Conservation (phyloP, 2,329 filamentous ascomycete species). For the Hirsutella minnesotensis region DNA sequence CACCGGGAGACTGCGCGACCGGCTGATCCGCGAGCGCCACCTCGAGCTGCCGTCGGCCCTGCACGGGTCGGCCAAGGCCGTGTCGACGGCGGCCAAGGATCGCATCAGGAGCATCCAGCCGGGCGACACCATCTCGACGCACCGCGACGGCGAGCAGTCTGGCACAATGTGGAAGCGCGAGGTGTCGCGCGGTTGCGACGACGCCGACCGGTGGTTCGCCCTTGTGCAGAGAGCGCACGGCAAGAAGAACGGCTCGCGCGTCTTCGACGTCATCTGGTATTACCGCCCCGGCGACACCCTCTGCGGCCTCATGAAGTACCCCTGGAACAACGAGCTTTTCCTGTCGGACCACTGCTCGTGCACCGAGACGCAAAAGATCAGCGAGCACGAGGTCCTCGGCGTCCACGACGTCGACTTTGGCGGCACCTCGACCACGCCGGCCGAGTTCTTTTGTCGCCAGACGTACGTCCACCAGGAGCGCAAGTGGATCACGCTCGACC, state of each 20-base stretch:
- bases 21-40: constrained; percentile 14
- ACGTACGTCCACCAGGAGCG: constrained; percentile 50
- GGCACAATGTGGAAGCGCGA: constrained; percentile 45
- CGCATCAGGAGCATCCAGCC: constrained; percentile 22
- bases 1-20: constrained; percentile 15
- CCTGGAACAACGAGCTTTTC: constrained; percentile 62
- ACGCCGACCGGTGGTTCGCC: constrained; percentile 54
- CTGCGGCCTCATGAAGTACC: constrained; percentile 56
- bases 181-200: constrained; percentile 25
- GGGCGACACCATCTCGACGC: constrained; percentile 38
- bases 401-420: constrained; percentile 49
- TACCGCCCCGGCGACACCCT: constrained; percentile 62
- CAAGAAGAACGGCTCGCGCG: constrained; percentile 19
- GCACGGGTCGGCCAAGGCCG: constrained; percentile 10
- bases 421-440: constrained; percentile 29
- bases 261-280: constrained; percentile 61
- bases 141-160: constrained; percentile 30
- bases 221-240: constrained; percentile 49
- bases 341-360: constrained; percentile 69
- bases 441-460: constrained; percentile 58
- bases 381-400: constrained; percentile 41
- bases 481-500: constrained; percentile 47
- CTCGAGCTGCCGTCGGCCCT: constrained; percentile 15
- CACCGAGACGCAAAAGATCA: constrained; percentile 31
- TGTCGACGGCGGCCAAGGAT: constrained; percentile 11